Evolutionary conservation across 2,329 filamentous ascomycete species (phyloP), one percentile per base, ranked within the genome.

Genomic region (Penicillium sp.): DNA sequence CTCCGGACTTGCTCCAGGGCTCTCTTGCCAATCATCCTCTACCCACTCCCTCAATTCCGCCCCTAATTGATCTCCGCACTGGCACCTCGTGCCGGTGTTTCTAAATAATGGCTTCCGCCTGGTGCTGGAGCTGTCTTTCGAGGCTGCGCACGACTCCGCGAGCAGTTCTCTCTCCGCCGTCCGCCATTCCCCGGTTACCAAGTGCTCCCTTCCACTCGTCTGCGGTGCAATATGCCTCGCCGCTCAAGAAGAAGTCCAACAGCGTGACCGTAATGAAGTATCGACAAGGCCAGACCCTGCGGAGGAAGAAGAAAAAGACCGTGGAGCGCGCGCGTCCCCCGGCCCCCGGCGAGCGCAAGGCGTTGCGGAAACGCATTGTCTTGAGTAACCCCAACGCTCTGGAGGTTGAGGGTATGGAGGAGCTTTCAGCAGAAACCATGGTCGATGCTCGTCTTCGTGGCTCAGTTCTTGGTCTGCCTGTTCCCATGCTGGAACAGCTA

Each of bases 321-420:
- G 64, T 65, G n/a, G 73, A 76, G n/a, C 67, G 69, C 12, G 72
- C 76, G 49, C 83, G 81, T 72, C 80, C 84, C 13, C 88, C 89
- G 17, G 78, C 78, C 10, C 80, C 84, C 3, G 93, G 92, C 60
- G 92, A 97, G 79, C 85, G 92, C 60, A 96, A 91, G 75, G 89
- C 90, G 23, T 80, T 90, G 68, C 86, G 91, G 60, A 96, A 95
- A 78, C 86, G 90, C 62, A 90, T 99, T 65, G 86, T 95, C 53
- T 84, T 99, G 54, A 93, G 88, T 79, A 99, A 97, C 76, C 89
- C 90, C 72, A 97, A 96, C 75, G 94, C 94, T 43, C 78, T 97
- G 30, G 84, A 87, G 53, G 88, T 97, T 7, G 68, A 78, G 20
- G 88, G 84, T 9, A 78, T 96, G 61, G 75, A 80, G 53, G 81